A percentile compares a stretch with the other conserved stretches of the same genome.
Conservation (phyloP, 768 basidiomycete genomes). For the Mycena haematopus region DNA sequence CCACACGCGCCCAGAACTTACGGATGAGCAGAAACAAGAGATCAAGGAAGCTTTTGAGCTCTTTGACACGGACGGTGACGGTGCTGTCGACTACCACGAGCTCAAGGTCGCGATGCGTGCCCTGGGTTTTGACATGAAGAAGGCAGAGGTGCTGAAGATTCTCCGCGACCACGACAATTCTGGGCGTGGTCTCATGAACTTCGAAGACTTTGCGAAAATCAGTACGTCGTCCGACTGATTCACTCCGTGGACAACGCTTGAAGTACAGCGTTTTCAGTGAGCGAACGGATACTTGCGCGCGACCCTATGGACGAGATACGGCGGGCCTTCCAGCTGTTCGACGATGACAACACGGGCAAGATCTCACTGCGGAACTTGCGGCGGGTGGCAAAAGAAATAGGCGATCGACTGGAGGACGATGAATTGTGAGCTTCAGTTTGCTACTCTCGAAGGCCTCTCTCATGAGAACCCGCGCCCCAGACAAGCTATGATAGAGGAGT, state of each 20-base stretch:
- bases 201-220: slow-evolving; percentile 92
- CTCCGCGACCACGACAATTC: slow-evolving; percentile 90
- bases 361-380: slow-evolving; percentile 90
- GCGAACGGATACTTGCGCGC: slow-evolving; percentile 88
- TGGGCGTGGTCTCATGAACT: slow-evolving; percentile 85
- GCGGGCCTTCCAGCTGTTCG: slow-evolving; percentile 95
- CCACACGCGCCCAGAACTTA: slow-evolving; percentile 80
- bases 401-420: slow-evolving; percentile 93
- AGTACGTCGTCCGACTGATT: slow-evolving; percentile 57
- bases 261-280: slow-evolving; percentile 63
- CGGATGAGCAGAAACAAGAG: slow-evolving; percentile 92
- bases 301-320: slow-evolving; percentile 98
- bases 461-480: slow-evolving; percentile 50
- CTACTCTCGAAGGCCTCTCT: background rate
- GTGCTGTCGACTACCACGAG: slow-evolving; percentile 95
- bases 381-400: slow-evolving; percentile 95
- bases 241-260: slow-evolving; percentile 20
- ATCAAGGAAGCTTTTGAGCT: slow-evolving; percentile 99
- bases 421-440: slow-evolving; percentile 73
- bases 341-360: slow-evolving; percentile 94
- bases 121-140: slow-evolving; percentile 96
- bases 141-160: slow-evolving; percentile 95
- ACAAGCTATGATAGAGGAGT: slow-evolving; percentile 99
- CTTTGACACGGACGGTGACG: slow-evolving; percentile 99
- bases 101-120: slow-evolving; percentile 99